Evolutionary conservation across 2,329 filamentous ascomycete species (phyloP), one percentile per base, ranked within the genome.

Genomic region (Cryphonectria naterciae): DNA sequence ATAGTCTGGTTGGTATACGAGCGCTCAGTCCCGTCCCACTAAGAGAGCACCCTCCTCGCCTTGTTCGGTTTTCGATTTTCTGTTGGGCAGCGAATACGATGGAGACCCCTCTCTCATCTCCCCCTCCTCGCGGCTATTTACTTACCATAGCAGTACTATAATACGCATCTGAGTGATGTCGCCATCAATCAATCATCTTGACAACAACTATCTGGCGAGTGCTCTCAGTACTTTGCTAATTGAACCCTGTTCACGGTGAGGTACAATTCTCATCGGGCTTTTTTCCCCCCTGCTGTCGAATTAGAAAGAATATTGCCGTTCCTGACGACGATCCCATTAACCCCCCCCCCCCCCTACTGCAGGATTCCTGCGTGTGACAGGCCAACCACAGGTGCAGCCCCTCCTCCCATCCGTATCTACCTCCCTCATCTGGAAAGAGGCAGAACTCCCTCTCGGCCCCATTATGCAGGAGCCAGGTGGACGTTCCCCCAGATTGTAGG

Each of bases 361-460:
- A 61, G 58, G 32, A 39, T 32, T 64, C 13, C 61, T 64, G 61
- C 61, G n/a, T 39, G 39, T 43, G 22, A 46, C 61, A 41, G 39
- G 32, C 61, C 61, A 64, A 64, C 61, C 35, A 43, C 61, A 8
- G 19, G 13, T 32, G 61, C 39, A 64, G 61, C 15, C 37, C n/a
- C 37, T 64, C 39, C 61, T 46, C 61, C 61, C 35, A 32, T 1
- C 8, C 39, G 19, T 64, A 64, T 64, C 61, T 64, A 64, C 61
- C 61, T 64, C 39, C 61, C 61, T 46, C n/a, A 43, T 46, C 61
- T 13, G 61, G 60, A 39, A 58, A 58, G 54, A 58, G 54, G 46
- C 28, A 58, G 7, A 17, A 17, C 54, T 35, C 35, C 25, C 54
- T 58, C 54, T 58, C 25, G 25, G 13, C 8, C 54, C 28, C 28